Conservation (phyloP, 2,329 filamentous ascomycete genomes). For the Ascochyta fabae region DNA sequence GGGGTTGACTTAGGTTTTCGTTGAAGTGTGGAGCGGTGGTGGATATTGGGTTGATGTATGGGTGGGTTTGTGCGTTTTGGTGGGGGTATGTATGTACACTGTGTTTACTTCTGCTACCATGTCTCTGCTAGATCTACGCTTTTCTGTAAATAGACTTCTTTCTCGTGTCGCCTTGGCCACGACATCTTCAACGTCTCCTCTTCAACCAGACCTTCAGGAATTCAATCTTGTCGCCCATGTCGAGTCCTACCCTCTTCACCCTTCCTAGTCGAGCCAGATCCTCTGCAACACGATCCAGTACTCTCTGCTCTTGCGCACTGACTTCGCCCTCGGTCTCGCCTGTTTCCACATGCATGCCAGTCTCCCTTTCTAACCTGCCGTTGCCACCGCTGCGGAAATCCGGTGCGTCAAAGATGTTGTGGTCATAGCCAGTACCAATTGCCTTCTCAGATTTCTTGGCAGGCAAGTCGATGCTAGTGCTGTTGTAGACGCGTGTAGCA, state of each 20-base stretch:
- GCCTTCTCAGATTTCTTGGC: conserved; percentile 17
- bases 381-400: conserved; percentile 31
- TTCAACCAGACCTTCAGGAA: conserved; percentile 77
- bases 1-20: not conserved
- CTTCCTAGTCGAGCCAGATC: conserved; percentile 84
- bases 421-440: conserved; percentile 35
- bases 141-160: too few species aligned
- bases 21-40: not conserved
- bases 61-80: not conserved
- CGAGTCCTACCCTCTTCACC: conserved; percentile 87
- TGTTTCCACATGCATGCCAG: conserved; percentile 26
- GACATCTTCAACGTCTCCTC: conserved; percentile 30
- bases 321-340: conserved; percentile 20
- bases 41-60: not conserved
- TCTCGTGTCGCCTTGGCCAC: too few species aligned
- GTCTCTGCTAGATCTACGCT: too few species aligned
- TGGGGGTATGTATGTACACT: too few species aligned
- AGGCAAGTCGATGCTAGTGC: conserved; percentile 29
- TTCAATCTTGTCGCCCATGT: conserved; percentile 78
- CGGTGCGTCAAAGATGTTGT: conserved; percentile 43
- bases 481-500: conserved; percentile 70
- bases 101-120: too few species aligned
- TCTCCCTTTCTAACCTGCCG: conserved; percentile 11
- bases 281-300: conserved; percentile 82
- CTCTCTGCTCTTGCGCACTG: conserved; percentile 63